Evolutionary conservation across 345 rosid species (phyloP), one percentile per base, ranked within the genome.

Genomic region (Aquilaria malaccensis): DNA sequence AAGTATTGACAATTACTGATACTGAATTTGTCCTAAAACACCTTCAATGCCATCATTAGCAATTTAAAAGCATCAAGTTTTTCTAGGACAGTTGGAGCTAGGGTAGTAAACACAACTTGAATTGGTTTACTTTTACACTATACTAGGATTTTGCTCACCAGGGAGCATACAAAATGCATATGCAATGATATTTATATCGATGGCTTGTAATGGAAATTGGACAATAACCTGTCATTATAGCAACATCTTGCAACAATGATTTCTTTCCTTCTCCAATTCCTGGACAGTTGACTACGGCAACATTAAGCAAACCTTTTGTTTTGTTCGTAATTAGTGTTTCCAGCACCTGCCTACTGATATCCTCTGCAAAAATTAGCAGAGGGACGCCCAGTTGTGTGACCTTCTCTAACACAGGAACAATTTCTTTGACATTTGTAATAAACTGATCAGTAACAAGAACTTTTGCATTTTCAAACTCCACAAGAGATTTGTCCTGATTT

Each of bases 241-340:
- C 96, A 70, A 93, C 83, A 69, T 93, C 97, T 77, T 87, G 96
- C 79, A 89, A 82, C 62, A 87, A 47, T 65, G 94, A 94, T 75
- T 87, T 89, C 76, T 84, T 89, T 29, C 88, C 82, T 50, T 85
- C 91, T 59, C 76, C 76, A 72, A 79, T 70, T 60, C 97, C 94
- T 3, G 94, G 97, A 73, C 91, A 81, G 70, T 87, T 83, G 47
- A 89, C 91, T 62, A 81, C 91, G 66, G 90, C 96, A 65, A 89
- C 96, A 71, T 81, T 87, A 59, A 93, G 66, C 63, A 85, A 46
- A 64, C 98, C 96, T 69, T 74, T 81, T 68, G 61, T 74, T 84
- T 82, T 93, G 74, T 93, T 93, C 70, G 83, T 69, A 37, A 84
- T 82, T 13, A 93, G 75, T 48, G 83, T 84, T 81, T 83, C 89